Conservation (phyloP, 2,329 filamentous ascomycete genomes). For the Monosporascus sp. region DNA sequence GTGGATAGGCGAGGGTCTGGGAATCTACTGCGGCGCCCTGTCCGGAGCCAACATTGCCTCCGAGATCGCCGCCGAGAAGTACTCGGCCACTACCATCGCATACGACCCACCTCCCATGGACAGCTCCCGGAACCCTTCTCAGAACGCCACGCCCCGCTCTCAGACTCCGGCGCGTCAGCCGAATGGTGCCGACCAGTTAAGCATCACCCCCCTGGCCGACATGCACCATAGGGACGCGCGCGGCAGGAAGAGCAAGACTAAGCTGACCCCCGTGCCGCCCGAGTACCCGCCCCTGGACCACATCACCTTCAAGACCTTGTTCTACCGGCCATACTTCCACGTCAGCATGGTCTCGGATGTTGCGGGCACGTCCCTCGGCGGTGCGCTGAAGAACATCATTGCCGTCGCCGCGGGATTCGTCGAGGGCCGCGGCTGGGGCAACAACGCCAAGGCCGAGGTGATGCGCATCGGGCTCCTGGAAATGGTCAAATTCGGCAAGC, state of each 20-base stretch:
- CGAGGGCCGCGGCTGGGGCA: constrained; percentile 92
- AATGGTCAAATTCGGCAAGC: constrained; percentile 92
- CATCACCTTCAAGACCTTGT: constrained; percentile 73
- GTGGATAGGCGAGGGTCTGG: constrained; percentile 82
- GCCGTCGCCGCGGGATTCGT: constrained; percentile 93
- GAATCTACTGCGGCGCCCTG: constrained; percentile 94
- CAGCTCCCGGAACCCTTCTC: constrained; percentile 65
- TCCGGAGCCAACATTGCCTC: constrained; percentile 94
- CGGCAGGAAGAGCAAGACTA: constrained; percentile 61
- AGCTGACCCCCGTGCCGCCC: constrained; percentile 68
- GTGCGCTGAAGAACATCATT: constrained; percentile 95
- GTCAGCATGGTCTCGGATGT: constrained; percentile 91
- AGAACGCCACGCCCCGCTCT: constrained; percentile 40
- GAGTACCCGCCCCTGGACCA: constrained; percentile 88
- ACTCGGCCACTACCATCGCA: constrained; percentile 93
- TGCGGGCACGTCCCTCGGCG: constrained; percentile 91
- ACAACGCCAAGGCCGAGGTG: constrained; percentile 97
- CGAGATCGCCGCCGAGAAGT: constrained; percentile 93
- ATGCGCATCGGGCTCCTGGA: constrained; percentile 95
- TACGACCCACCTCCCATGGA: constrained; percentile 92
- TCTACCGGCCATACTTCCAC: constrained; percentile 97
- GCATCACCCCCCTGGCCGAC: constrained; percentile 45
- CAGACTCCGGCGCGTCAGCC: constrained; percentile 43
- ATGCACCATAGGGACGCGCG: constrained; percentile 64
- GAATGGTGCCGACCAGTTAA: constrained; percentile 43